A percentile compares a stretch with the other conserved stretches of the same genome.
Evolutionary conservation across 1,284 basidiomycete species (phyloP).

Genomic region (Sporisorium reilianum): DNA sequence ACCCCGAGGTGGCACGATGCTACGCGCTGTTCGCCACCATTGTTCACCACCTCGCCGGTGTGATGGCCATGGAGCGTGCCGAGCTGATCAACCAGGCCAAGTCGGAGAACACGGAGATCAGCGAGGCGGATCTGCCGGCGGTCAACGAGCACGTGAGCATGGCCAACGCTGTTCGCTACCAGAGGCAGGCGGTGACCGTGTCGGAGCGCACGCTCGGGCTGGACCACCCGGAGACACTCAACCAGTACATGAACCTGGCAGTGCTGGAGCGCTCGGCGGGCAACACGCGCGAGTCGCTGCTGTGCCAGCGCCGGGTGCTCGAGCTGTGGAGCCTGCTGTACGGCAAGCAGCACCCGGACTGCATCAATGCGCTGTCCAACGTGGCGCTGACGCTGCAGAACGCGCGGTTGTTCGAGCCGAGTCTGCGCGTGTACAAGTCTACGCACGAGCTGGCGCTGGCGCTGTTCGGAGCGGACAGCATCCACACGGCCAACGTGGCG

Average conservation of each 20-base stretch:
- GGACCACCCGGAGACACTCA: constrained; percentile 73
- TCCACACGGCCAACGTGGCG: constrained; percentile 66
- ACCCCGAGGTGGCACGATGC: constrained; percentile 74
- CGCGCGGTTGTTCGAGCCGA: constrained; percentile 53
- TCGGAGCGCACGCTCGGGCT: constrained; percentile 74
- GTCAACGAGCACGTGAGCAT: constrained; percentile 69
- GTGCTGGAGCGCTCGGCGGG: constrained; percentile 73
- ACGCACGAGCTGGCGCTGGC: constrained; percentile 59
- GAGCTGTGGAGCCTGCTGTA: constrained; percentile 73
- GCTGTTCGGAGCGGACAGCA: constrained; percentile 63
- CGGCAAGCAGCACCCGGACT: constrained; percentile 73
- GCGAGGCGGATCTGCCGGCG: constrained; percentile 41
- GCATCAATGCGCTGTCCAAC: constrained; percentile 72
- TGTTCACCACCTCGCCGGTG: constrained; percentile 68
- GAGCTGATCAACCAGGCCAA: constrained; percentile 54
- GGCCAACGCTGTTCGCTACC: constrained; percentile 71
- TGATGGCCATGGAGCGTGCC: constrained; percentile 44
- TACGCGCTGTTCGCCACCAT: constrained; percentile 73
- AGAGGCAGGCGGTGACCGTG: constrained; percentile 74
- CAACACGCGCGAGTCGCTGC: constrained; percentile 70
- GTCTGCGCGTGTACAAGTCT: constrained; percentile 56
- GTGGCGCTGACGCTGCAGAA: constrained; percentile 61
- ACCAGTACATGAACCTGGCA: constrained; percentile 74
- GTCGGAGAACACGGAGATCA: constrained; percentile 53
- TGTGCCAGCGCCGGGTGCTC: constrained; percentile 73